Evolutionary conservation across 2,329 filamentous ascomycete species (phyloP), one percentile per base, ranked within the genome.

Genomic region (Plenodomus biglobosus): DNA sequence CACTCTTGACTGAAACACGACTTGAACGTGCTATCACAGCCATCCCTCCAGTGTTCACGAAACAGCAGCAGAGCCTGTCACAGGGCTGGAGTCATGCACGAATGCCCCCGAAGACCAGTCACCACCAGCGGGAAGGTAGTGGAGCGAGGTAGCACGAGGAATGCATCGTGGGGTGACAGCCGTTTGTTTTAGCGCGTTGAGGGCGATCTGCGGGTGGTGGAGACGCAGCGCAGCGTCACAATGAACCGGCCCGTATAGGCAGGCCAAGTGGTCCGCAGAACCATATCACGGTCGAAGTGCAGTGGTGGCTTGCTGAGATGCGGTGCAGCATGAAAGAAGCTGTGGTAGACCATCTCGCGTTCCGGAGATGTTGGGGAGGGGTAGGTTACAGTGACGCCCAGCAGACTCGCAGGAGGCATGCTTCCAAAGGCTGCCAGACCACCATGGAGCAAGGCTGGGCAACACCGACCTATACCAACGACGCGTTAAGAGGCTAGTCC

Each of bases 161-260:
- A 59, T 58, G 54, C 50, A 57, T 51, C 51, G 52, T 55, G 56
- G 59, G 52, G 62, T 66, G 60, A 62, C 66, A 68, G 61, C 64
- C 65, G 65, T 68, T 67, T 61, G 59, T 64, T 59, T 64, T 68
- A 63, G 64, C 58, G 57, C 47, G 42, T 20, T 8, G 40, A 44
- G 46, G 22, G 38, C 44, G 55, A 61, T 61, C 56, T 46, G 53
- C 35, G 47, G 54, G 42, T 57, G 53, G 56, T 52, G 54, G 53
- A 52, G 52, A 48, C 32, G 41, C 30, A 11, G 27, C 27, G 27
- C 27, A 32, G 11, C 27, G 27, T 11, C 27, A 32, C 27, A 32
- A 21, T 40, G 22, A 42, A 45, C 53, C 50, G 48, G 34, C 30
- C 46, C 50, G 20, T 10, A 48, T 40, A 32, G 38, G 38, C 16